Conservation (phyloP, 2,329 filamentous ascomycete genomes). For the Sarocladium oryzae region DNA sequence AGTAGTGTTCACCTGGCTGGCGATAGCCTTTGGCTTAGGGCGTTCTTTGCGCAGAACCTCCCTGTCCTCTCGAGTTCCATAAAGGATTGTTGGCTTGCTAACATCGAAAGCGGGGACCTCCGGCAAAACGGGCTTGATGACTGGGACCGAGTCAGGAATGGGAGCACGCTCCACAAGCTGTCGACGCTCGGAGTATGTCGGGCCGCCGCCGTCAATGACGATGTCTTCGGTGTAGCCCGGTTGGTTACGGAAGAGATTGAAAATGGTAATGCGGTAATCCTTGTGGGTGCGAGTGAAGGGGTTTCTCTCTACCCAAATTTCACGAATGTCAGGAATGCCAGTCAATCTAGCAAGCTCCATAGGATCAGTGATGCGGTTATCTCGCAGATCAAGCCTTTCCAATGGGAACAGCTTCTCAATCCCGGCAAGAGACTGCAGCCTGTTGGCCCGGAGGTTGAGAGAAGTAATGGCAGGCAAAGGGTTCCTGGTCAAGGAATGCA, state of each 20-base stretch:
- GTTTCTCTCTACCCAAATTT: conserved; percentile 90
- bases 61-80: conserved; percentile 41
- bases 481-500: conserved; percentile 79
- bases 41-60: conserved; percentile 54
- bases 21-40: conserved; percentile 43
- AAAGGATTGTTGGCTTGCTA: conserved; percentile 58
- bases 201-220: conserved; percentile 76
- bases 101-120: conserved; percentile 59
- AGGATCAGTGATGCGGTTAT: conserved; percentile 87
- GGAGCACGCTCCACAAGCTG: conserved; percentile 76
- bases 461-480: conserved; percentile 90
- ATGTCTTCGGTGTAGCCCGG: conserved; percentile 89
- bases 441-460: conserved; percentile 83
- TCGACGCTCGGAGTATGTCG: conserved; percentile 79
- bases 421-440: conserved; percentile 78
- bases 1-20: conserved; percentile 51
- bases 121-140: conserved; percentile 62
- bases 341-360: conserved; percentile 85
- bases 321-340: conserved; percentile 81
- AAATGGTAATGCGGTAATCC: conserved; percentile 81
- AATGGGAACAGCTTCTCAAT: conserved; percentile 83
- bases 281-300: conserved; percentile 84
- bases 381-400: conserved; percentile 83
- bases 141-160: conserved; percentile 67
- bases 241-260: conserved; percentile 89